Conservation (phyloP, 2,329 filamentous ascomycete genomes). For the Fusarium nisikadoi region DNA sequence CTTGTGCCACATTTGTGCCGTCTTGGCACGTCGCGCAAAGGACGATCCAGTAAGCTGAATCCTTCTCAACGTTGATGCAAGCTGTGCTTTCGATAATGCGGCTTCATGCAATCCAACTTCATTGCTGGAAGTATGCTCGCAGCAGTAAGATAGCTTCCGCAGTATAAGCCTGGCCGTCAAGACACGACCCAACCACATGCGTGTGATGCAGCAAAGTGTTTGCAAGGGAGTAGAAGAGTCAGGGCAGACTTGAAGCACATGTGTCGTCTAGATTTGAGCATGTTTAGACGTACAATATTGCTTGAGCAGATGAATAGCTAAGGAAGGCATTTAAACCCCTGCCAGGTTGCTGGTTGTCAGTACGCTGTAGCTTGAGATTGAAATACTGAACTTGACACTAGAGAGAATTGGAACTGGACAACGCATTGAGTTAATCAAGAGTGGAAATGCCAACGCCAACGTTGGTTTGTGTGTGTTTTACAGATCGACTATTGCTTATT, state of each 20-base stretch:
- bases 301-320: background rate
- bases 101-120: background rate
- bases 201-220: background rate
- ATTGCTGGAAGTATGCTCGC: background rate
- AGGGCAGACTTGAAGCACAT: background rate
- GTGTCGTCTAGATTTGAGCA: background rate
- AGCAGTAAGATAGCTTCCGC: background rate
- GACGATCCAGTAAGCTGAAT: background rate
- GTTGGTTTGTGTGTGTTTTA: background rate
- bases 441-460: background rate
- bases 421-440: background rate
- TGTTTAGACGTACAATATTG: background rate
- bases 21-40: background rate
- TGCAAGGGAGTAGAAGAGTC: background rate
- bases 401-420: background rate
- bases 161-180: background rate
- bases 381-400: conserved; percentile 7
- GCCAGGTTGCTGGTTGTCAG: conserved; percentile 1
- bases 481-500: background rate
- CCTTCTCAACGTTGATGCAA: background rate
- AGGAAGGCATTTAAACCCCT: conserved; percentile 1
- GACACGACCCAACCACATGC: background rate
- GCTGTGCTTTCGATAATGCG: background rate
- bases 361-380: conserved; percentile 14
- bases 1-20: background rate